Percentiles rank a stretch among this genome's conserved stretches.
Evolutionary conservation across 495 filamentous ascomycete species (phyloP).

Genomic region (Daldinia caldariorum): DNA sequence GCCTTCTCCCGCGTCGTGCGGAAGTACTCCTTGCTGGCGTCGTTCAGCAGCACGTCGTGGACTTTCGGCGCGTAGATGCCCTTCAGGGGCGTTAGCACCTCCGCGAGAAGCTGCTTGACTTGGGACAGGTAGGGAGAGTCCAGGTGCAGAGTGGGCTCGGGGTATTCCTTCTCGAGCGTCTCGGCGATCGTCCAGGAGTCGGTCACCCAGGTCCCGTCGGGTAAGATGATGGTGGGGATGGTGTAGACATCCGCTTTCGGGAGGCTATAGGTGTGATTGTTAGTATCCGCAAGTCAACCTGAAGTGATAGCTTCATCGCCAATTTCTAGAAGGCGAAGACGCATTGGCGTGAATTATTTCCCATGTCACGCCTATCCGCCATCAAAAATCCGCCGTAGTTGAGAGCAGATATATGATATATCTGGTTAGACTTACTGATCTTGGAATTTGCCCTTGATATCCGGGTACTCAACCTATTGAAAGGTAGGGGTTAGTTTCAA

Average conservation of each 20-base stretch:
- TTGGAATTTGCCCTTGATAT: slow-evolving; percentile 60
- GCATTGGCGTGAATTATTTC: background rate
- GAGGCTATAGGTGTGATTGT: slow-evolving; percentile 47
- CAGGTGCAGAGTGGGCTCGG: slow-evolving; percentile 61
- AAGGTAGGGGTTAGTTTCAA: slow-evolving; percentile 4
- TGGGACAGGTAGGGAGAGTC: slow-evolving; percentile 55
- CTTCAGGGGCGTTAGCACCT: slow-evolving; percentile 32
- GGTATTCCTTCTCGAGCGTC: slow-evolving; percentile 62
- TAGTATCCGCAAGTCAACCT: slow-evolving; percentile 1
- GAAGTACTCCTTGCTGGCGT: slow-evolving; percentile 58
- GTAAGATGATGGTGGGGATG: slow-evolving; percentile 62
- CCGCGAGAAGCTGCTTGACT: slow-evolving; percentile 41
- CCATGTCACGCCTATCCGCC: too few species aligned
- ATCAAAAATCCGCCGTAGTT: background rate
- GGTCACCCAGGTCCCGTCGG: slow-evolving; percentile 65
- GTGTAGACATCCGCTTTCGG: slow-evolving; percentile 56
- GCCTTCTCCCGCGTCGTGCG: slow-evolving; percentile 49
- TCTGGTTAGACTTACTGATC: slow-evolving; percentile 50
- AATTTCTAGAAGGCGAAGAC: background rate
- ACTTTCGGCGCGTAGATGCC: slow-evolving; percentile 51
- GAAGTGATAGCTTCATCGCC: background rate
- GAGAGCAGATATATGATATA: background rate
- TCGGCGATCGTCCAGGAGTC: slow-evolving; percentile 64
- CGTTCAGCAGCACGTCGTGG: slow-evolving; percentile 51
- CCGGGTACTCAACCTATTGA: slow-evolving; percentile 64